Conservation (phyloP, 1,139 yeast genomes). For the Hansenula lynferdii region DNA sequence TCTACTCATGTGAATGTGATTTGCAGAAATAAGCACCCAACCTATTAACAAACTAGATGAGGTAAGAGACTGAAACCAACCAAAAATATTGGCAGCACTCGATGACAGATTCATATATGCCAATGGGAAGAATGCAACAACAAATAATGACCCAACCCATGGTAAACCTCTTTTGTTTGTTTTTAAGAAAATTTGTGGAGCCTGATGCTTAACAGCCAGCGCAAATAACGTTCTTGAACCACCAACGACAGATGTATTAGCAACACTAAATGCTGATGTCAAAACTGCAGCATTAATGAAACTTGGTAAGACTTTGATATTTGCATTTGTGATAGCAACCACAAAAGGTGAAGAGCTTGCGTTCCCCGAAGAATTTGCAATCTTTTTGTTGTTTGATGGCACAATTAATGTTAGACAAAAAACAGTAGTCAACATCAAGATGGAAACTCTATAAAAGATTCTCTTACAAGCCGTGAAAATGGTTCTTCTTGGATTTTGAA, state of each 20-base stretch:
- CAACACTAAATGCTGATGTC: not conserved
- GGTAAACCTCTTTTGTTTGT: not conserved
- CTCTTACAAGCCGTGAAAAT: slow-evolving; percentile 33
- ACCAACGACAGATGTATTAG: not conserved
- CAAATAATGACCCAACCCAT: not conserved
- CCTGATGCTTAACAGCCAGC: not conserved
- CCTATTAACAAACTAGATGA: not conserved
- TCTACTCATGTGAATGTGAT: not conserved
- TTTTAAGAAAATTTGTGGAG: not conserved
- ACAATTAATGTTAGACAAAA: slow-evolving; percentile 39
- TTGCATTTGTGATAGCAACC: not conserved
- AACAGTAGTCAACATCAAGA: slow-evolving; percentile 36
- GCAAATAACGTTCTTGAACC: not conserved
- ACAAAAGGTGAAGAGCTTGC: not conserved
- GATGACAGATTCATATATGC: not conserved
- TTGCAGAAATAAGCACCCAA: not conserved
- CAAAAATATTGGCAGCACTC: not conserved
- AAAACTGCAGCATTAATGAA: not conserved
- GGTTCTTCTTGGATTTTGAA: slow-evolving; percentile 38
- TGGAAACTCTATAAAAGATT: slow-evolving; percentile 11
- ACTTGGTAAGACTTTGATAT: not conserved
- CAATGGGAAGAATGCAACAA: not conserved
- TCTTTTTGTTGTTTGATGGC: slow-evolving; percentile 30
- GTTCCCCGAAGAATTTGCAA: not conserved
- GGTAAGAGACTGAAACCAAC: not conserved